Percentiles rank a stretch among this genome's conserved stretches.
phyloP scores from a whole-genome alignment of 129 eudicot species.

The Helianthus tuberosus region DNA sequence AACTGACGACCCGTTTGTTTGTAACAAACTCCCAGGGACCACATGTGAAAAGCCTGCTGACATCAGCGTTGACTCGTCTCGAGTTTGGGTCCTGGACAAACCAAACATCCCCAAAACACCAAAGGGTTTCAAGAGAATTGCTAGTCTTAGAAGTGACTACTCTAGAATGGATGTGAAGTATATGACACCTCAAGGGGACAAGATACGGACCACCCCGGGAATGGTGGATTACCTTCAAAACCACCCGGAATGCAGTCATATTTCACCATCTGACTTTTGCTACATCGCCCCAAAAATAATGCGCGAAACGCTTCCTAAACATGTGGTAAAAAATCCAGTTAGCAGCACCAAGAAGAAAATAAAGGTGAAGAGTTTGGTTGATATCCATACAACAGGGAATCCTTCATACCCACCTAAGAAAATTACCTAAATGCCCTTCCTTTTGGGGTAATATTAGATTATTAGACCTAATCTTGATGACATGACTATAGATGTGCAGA shows the following conservation, averaged over 20 bases:
- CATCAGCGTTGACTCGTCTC: conserved; percentile 7
- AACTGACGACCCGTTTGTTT: neutral
- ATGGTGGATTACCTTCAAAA: conserved; percentile 2
- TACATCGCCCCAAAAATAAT: neutral
- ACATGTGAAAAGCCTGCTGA: conserved; percentile 11
- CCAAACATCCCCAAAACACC: conserved; percentile 16
- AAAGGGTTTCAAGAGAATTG: conserved; percentile 9
- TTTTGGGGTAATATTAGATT: neutral
- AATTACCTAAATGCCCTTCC: neutral
- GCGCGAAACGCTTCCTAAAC: conserved; percentile 3
- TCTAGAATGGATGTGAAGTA: conserved; percentile 8
- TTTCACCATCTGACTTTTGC: conserved; percentile 12
- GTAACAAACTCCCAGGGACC: conserved; percentile 14
- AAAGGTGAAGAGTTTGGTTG: neutral
- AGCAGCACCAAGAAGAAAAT: neutral
- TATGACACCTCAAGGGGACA: conserved; percentile 3
- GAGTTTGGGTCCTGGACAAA: conserved; percentile 10
- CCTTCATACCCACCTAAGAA: no score
- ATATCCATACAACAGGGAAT: no score
- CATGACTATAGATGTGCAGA: neutral
- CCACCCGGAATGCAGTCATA: neutral
- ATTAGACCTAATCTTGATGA: neutral
- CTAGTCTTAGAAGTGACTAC: neutral
- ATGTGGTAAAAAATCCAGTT: neutral
- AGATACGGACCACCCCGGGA: neutral